Conservation (phyloP, 768 basidiomycete species). For the Tremella yokohamensis region DNA sequence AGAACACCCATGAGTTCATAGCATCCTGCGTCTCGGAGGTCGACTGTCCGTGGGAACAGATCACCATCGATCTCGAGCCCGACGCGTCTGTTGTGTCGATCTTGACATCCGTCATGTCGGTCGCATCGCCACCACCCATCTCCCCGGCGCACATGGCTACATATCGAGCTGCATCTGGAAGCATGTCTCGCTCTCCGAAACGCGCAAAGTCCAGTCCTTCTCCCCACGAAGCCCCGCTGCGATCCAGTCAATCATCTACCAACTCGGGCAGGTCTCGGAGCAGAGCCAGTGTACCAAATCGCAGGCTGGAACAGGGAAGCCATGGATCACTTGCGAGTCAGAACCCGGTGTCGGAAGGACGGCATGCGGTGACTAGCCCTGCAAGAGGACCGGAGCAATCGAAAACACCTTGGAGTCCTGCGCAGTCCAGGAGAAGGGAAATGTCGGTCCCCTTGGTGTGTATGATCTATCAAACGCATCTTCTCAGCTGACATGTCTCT, state of each 20-base stretch:
- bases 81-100: too few relatives aligned
- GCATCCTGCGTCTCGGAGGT: too few relatives aligned
- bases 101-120: background rate
- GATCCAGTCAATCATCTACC: background rate
- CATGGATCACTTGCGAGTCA: slow-evolving; percentile 7
- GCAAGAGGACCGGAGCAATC: slow-evolving; percentile 12
- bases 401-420: slow-evolving; percentile 1
- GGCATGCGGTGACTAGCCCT: slow-evolving; percentile 22
- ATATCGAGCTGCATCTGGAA: too few relatives aligned
- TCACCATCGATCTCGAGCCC: too few relatives aligned
- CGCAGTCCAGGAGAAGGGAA: slow-evolving; percentile 3
- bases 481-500: background rate
- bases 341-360: slow-evolving; percentile 11
- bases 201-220: slow-evolving; percentile 26
- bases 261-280: background rate
- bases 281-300: background rate
- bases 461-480: background rate
- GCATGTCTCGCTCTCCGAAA: slow-evolving; percentile 22
- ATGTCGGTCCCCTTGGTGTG: slow-evolving; percentile 11
- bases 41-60: too few relatives aligned
- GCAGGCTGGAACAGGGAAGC: slow-evolving; percentile 3
- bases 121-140: slow-evolving; percentile 11
- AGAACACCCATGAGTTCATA: too few relatives aligned
- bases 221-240: slow-evolving; percentile 3
- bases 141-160: background rate